Evolutionary conservation across 73 alveolate genomes (phyloP).

Genomic region (Effrenium voratum): DNA sequence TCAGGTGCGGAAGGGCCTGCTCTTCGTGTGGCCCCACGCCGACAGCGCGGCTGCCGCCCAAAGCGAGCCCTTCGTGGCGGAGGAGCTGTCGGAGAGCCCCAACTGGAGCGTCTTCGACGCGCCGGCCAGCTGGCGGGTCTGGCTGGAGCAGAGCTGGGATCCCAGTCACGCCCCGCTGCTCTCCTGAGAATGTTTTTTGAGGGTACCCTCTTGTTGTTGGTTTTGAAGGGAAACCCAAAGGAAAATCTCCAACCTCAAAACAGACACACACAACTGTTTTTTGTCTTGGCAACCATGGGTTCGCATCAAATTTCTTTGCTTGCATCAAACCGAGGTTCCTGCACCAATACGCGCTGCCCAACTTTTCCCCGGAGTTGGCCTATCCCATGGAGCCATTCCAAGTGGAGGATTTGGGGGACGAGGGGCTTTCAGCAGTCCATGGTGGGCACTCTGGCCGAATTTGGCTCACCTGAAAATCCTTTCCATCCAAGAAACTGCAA

Average conservation of each 20-base stretch:
- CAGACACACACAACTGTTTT: too few species aligned
- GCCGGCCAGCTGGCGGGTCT: slow-evolving; percentile 89
- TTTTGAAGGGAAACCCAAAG: too few species aligned
- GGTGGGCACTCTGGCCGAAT: too few species aligned
- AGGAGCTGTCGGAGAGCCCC: slow-evolving; percentile 72
- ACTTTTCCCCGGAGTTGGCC: slow-evolving; percentile 78
- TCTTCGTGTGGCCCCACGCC: slow-evolving; percentile 81
- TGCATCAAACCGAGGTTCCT: too few species aligned
- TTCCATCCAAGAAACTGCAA: too few species aligned
- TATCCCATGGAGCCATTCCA: slow-evolving; percentile 76
- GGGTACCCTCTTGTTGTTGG: too few species aligned
- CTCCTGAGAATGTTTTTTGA: too few species aligned
- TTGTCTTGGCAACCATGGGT: too few species aligned
- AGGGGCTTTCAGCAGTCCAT: slow-evolving; percentile 35
- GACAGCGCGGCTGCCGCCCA: slow-evolving; percentile 24
- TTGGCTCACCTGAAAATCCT: too few species aligned
- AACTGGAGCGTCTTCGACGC: slow-evolving; percentile 81
- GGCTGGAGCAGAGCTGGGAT: slow-evolving; percentile 93
- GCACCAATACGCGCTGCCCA: slow-evolving; percentile 76
- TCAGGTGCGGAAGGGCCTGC: slow-evolving; percentile 81
- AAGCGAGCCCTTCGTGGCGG: slow-evolving; percentile 71
- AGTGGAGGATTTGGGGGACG: slow-evolving; percentile 66
- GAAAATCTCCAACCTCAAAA: too few species aligned
- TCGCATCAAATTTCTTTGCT: too few species aligned
- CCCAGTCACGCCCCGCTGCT: slow-evolving; percentile 93